Percentiles rank a stretch among this genome's conserved stretches.
phyloP scores from a whole-genome alignment of 2,329 filamentous ascomycete species.

The Arthrobotrys conoides region DNA sequence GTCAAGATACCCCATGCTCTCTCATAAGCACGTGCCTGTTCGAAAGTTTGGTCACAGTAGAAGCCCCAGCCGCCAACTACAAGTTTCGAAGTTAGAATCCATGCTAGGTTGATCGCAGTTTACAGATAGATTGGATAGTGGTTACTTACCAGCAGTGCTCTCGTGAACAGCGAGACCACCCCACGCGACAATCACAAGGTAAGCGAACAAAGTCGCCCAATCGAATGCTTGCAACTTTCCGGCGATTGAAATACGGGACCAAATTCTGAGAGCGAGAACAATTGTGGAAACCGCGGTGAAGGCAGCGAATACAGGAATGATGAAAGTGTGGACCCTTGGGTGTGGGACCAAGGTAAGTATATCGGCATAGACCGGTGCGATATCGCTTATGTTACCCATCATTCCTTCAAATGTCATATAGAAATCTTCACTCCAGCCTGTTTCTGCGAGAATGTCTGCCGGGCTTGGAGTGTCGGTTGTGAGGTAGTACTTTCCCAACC shows the following conservation, averaged over 20 bases:
- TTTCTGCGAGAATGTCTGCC: conserved; percentile 43
- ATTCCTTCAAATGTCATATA: conserved; percentile 45
- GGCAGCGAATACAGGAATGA: conserved; percentile 49
- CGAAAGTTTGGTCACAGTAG: conserved; percentile 55
- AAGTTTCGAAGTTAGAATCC: conserved; percentile 13
- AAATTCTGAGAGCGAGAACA: conserved; percentile 45
- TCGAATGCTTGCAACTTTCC: conserved; percentile 56
- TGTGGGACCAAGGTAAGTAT: conserved; percentile 45
- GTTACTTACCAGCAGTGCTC: conserved; percentile 48
- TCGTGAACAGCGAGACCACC: conserved; percentile 47
- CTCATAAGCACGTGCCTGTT: conserved; percentile 43
- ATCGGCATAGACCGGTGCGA: conserved; percentile 46
- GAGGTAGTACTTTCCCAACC: conserved; percentile 50
- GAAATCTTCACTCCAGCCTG: conserved; percentile 54
- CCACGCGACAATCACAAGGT: conserved; percentile 45
- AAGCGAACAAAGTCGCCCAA: conserved; percentile 46
- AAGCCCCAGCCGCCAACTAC: conserved; percentile 51
- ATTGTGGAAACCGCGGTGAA: conserved; percentile 51
- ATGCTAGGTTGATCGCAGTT: background rate
- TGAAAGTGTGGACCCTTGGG: conserved; percentile 47
- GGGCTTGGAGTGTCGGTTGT: conserved; percentile 44
- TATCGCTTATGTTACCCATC: conserved; percentile 50
- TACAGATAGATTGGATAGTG: background rate
- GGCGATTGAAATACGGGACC: conserved; percentile 57
- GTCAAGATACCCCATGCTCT: conserved; percentile 52